Evolutionary conservation across 345 rosid species (phyloP), one percentile per base, ranked within the genome.

Genomic region (Citrus reticulata): DNA sequence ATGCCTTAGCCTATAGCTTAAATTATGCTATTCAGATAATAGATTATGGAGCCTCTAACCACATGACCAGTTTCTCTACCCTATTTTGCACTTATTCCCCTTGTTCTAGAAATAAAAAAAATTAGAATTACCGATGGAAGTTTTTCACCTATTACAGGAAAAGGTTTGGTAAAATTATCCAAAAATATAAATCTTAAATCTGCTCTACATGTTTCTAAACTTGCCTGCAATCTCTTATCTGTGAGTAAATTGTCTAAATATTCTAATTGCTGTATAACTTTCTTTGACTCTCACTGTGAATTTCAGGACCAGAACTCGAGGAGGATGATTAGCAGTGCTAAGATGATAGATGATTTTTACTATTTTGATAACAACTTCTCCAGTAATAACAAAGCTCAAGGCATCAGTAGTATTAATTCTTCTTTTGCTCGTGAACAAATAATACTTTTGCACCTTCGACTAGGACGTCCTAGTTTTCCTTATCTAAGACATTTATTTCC

Each of bases 311-410:
- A 3, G 5, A 68, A 9, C 22, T 25, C 11, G 1, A 9, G 70
- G 69, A 67, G 2, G 74, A 59, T 68, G 62, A 67, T 74, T 80
- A 61, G 68, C 16, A 67, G 20, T 66, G 68, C 24, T 67, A 74
- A 61, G 16, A 37, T 55, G 30, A 39, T 57, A 1, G 19, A 58
- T 2, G 34, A 34, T 1, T 61, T 63, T 54, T 72, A 72, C 25
- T 49, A 51, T 32, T 30, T 65, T 29, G 40, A 66, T 66, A 24
- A 20, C 22, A 66, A 34, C 70, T 0, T n/a, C 32, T 66, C 8
- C 2, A 20, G 16, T 20, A 34, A 35, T 35, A 66, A 66, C 7
- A 19, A 30, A 4, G 11, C 40, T 64, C 40, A 64, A 6, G 40
- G 68, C 16, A 32, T 32, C 5, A 32, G 24, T 16, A 14, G n/a